A percentile compares a stretch with the other conserved stretches of the same genome.
Conservation (phyloP, 2,329 filamentous ascomycete genomes). For the Cladosporium phlei region DNA sequence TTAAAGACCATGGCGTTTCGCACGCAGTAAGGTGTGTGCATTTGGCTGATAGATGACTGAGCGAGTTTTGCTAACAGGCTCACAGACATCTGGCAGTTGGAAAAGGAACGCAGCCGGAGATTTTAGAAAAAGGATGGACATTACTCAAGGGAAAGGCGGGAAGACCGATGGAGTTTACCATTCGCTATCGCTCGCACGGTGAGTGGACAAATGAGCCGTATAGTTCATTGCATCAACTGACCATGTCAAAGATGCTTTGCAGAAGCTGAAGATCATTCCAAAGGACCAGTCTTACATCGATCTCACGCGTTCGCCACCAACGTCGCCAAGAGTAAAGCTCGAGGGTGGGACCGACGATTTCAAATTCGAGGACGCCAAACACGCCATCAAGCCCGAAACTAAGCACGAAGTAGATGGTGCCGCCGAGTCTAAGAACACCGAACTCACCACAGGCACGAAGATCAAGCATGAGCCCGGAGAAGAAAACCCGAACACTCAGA, state of each 20-base stretch:
- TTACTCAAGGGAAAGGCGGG: neutral
- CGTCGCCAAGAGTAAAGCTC: neutral
- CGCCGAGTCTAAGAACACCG: too few relatives aligned
- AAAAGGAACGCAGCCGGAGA: neutral
- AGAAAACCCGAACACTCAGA: too few relatives aligned
- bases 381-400: too few relatives aligned
- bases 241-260: neutral
- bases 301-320: neutral
- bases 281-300: neutral
- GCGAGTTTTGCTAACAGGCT: neutral
- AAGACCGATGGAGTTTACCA: neutral
- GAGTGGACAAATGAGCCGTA: too few relatives aligned
- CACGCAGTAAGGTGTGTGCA: slow-evolving; percentile 2
- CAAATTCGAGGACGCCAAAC: neutral
- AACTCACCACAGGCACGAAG: too few relatives aligned
- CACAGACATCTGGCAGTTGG: neutral
- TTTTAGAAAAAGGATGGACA: neutral
- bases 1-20: neutral
- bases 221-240: neutral
- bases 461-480: too few relatives aligned
- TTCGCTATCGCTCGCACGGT: slow-evolving; percentile 1
- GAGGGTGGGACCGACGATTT: too few relatives aligned
- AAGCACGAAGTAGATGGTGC: too few relatives aligned
- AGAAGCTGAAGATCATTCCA: slow-evolving; percentile 3
- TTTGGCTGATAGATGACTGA: too few relatives aligned